These are phyloP conservation scores for Nitzschia sp. DNA, from an alignment of 108 stramenopile species.

Conservation along the genomic window DNA sequence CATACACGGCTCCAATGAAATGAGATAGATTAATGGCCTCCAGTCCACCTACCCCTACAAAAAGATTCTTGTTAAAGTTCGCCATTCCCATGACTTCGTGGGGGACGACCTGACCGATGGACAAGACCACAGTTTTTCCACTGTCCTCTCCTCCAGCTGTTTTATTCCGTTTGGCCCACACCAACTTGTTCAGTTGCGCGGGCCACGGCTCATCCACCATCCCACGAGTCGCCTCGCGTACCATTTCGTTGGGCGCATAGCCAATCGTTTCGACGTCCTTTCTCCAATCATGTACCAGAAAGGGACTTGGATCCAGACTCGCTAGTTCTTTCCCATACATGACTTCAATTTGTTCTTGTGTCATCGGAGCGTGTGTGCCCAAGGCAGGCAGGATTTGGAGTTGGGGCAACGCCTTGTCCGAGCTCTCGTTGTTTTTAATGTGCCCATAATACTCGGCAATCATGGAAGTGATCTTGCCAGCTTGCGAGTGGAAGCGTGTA, in stretches of 20 bases:
- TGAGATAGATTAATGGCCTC: constrained; percentile 94
- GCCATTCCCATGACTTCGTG: constrained; percentile 98
- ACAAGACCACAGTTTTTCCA: constrained; percentile 58
- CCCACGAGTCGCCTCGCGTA: constrained; percentile 49
- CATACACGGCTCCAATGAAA: constrained; percentile 96
- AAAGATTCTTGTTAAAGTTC: constrained; percentile 95
- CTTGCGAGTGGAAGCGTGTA: constrained; percentile 89
- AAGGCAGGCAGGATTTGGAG: constrained; percentile 89
- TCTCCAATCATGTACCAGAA: constrained; percentile 94
- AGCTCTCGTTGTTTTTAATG: not conserved
- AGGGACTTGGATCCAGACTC: constrained; percentile 37
- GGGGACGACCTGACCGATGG: constrained; percentile 91
- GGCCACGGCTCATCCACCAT: constrained; percentile 83
- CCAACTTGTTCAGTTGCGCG: constrained; percentile 90
- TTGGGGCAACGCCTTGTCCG: constrained; percentile 7
- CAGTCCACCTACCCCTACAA: constrained; percentile 87
- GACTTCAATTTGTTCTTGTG: constrained; percentile 62
- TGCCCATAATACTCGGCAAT: constrained; percentile 87
- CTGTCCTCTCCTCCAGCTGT: not conserved
- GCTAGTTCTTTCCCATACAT: constrained; percentile 81
- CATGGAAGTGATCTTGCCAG: constrained; percentile 79
- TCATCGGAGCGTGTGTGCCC: constrained; percentile 95
- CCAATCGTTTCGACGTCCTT: constrained; percentile 95
- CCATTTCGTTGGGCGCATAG: constrained; percentile 81
- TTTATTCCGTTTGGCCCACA: constrained; percentile 79